Base-by-base conservation (phyloP, 1,139 yeast genomes). In the Arxiozyma slooffiae region DNA sequence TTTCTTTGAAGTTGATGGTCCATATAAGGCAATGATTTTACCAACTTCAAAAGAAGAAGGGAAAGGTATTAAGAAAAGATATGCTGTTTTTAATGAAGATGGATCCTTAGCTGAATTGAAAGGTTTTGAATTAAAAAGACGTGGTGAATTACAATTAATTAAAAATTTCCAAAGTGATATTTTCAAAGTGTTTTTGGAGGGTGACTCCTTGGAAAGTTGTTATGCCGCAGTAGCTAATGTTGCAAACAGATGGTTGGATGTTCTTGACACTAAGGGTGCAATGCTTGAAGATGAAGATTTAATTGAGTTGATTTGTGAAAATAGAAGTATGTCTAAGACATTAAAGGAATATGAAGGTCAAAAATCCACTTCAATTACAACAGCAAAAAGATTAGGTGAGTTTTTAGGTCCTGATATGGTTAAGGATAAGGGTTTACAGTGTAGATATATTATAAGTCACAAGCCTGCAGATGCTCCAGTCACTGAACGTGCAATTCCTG, bases 31-130 rank as follows among this genome's bases (percentile, higher is more conserved):
- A 0, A 94, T 94, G 98, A 79, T 94, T 53, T 75, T 94, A 52
- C 99, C 99, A 9, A 89, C 98, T 0, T 92, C 98, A 0, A 88
- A 88, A 59, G 98, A 94, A 67, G 98, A 92, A 72, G 97, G 96
- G 47, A 90, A 90, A 68, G 97, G 96, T 59, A 76, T 94, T 64
- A 94, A 94, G 66, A 94, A 94, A 62, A 78, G 98, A 61, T 94
- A 94, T 62, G 99, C 98, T 1, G 99, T 94, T 7, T 94, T 94
- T 69, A 92, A 94, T 64, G 81, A 85, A 52, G 97, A 94, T 66
- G 98, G 97, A 0, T 73, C 95, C 0, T 68, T 94, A 46, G 98
- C 98, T 0, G 99, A 94, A 67, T 74, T 94, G 60, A 94, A 94
- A 66, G 99, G 99, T 7, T 94, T 94, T 64, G 99, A 94, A 69